phyloP scores from a whole-genome alignment of 768 basidiomycete species.

The Mycena floridula region DNA sequence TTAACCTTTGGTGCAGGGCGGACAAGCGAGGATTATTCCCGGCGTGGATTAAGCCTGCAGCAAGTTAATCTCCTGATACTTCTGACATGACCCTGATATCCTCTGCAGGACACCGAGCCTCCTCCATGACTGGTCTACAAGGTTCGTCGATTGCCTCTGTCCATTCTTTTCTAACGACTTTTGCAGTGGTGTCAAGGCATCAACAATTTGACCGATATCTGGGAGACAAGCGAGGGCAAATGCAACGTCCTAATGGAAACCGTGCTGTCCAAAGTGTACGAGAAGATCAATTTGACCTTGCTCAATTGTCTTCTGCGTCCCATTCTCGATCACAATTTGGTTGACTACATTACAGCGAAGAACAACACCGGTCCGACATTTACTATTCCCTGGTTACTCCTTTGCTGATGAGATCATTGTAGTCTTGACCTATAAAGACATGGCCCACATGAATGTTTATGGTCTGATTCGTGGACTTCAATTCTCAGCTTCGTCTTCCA shows the following conservation, averaged over 20 bases:
- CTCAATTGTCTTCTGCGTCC: slow-evolving; percentile 93
- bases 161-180: slow-evolving; percentile 2
- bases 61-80: slow-evolving; percentile 16
- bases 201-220: slow-evolving; percentile 96
- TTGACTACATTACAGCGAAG: slow-evolving; percentile 98
- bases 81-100: slow-evolving; percentile 3
- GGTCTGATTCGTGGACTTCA: slow-evolving; percentile 97
- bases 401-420: neutral
- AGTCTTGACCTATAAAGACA: slow-evolving; percentile 37
- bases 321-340: slow-evolving; percentile 97
- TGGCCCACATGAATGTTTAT: slow-evolving; percentile 97
- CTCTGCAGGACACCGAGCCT: slow-evolving; percentile 76
- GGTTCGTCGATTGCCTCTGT: slow-evolving; percentile 17
- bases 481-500: slow-evolving; percentile 99
- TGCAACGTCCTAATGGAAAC: slow-evolving; percentile 99
- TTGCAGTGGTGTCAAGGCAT: slow-evolving; percentile 93
- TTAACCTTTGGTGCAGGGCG: slow-evolving; percentile 36
- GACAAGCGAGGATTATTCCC: slow-evolving; percentile 98
- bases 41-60: slow-evolving; percentile 96
- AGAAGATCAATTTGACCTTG: slow-evolving; percentile 96
- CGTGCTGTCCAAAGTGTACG: slow-evolving; percentile 94
- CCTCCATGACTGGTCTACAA: slow-evolving; percentile 97
- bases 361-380: slow-evolving; percentile 94
- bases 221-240: slow-evolving; percentile 98
- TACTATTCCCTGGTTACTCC: slow-evolving; percentile 55